Conservation (phyloP, 2,329 filamentous ascomycete genomes). For the Sporothrix brasiliensis region DNA sequence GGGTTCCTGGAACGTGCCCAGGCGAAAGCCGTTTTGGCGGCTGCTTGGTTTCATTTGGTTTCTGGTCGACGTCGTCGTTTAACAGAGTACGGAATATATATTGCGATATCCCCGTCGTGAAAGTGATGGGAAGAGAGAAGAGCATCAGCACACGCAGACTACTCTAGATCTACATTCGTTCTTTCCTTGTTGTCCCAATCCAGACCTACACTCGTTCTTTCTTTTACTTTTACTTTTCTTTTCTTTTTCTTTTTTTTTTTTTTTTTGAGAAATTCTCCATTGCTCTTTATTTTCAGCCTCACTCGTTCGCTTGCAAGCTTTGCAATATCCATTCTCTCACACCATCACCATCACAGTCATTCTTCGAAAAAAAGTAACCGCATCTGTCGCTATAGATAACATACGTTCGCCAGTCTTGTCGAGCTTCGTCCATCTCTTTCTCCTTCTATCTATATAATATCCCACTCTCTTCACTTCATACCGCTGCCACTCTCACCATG, state of each 20-base stretch:
- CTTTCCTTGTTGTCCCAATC: constrained; percentile 4
- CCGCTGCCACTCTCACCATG: background rate
- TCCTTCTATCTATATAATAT: background rate
- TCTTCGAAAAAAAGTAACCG: constrained; percentile 20
- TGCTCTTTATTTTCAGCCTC: background rate
- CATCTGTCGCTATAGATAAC: constrained; percentile 3
- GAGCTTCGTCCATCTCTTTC: background rate
- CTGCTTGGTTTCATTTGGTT: too few species aligned
- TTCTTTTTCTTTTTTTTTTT: background rate
- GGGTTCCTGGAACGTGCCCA: background rate
- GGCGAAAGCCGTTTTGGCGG: background rate
- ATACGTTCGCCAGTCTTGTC: constrained; percentile 7
- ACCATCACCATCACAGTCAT: constrained; percentile 11
- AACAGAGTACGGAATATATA: constrained; percentile 1
- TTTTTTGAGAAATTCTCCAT: background rate
- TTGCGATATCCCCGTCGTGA: background rate
- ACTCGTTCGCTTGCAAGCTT: constrained; percentile 10
- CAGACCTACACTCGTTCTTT: constrained; percentile 18
- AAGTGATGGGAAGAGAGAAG: background rate
- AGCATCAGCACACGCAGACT: constrained; percentile 6
- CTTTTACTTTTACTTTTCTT: background rate
- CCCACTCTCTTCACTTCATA: background rate
- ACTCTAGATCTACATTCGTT: constrained; percentile 14
- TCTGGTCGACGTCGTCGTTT: background rate
- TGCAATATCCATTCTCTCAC: constrained; percentile 15